A percentile compares a stretch with the other conserved stretches of the same genome.
These are phyloP conservation scores for Clathrus columnatus DNA, from an alignment of 768 basidiomycete species.

Conservation along the genomic window DNA sequence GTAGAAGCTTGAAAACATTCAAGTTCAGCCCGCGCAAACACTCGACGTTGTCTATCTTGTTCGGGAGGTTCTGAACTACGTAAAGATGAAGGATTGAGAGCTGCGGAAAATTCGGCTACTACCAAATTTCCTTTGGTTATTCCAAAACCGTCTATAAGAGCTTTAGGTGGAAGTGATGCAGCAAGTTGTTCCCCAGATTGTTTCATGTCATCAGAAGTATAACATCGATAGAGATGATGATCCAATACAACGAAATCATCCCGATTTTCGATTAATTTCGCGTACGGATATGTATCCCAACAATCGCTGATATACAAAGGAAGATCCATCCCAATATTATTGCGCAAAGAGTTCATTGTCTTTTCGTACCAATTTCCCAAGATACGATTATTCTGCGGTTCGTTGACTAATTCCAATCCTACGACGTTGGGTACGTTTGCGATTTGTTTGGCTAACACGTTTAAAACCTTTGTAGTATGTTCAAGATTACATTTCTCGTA, in stretches of 20 bases:
- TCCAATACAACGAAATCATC: conserved; percentile 52
- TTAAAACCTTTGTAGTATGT: conserved; percentile 41
- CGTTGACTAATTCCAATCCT: conserved; percentile 53
- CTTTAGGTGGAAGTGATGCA: conserved; percentile 30
- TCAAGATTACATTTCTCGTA: conserved; percentile 32
- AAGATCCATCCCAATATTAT: conserved; percentile 38
- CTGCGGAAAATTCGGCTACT: conserved; percentile 75
- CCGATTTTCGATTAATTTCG: conserved; percentile 34
- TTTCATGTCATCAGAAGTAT: conserved; percentile 48
- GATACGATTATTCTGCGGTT: conserved; percentile 40
- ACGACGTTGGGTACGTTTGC: conserved; percentile 33
- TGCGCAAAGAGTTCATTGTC: conserved; percentile 44
- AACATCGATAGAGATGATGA: conserved; percentile 80
- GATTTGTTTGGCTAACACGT: conserved; percentile 34
- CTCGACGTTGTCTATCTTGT: conserved; percentile 33
- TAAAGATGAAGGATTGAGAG: conserved; percentile 57
- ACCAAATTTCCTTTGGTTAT: conserved; percentile 43
- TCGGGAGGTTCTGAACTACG: conserved; percentile 34
- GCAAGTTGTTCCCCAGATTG: conserved; percentile 50
- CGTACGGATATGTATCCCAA: conserved; percentile 63
- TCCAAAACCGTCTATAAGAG: conserved; percentile 32
- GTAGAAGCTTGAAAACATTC: conserved; percentile 53
- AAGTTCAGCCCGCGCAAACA: conserved; percentile 56
- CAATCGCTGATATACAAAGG: conserved; percentile 71
- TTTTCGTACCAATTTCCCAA: conserved; percentile 57